Base-by-base conservation (phyloP, 495 filamentous ascomycete genomes). In the Haplographium delicatum region DNA sequence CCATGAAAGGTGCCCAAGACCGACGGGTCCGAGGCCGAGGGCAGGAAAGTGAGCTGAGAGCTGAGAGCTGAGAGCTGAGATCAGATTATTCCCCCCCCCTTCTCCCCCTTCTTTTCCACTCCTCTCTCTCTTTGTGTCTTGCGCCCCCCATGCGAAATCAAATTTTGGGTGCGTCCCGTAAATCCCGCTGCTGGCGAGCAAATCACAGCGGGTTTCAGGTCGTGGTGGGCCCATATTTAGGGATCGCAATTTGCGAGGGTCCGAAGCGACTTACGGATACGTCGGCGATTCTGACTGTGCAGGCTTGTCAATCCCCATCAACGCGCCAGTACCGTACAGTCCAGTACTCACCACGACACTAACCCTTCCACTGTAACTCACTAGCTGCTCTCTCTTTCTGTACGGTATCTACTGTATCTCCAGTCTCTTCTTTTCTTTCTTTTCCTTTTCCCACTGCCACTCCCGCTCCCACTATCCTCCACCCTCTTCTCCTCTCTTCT, bases 341-440 rank as follows among this genome's bases (percentile, higher is more conserved):
- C 34, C 34, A 5, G 28, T 7, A 31, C 7, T 31, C 13, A 13
- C 28, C 28, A 7, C 28, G 28, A 7, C 28, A 13, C 28, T 5
- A 38, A 9, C 15, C 15, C 34, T 16, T 38, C 15, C 34, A n/a
- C 34, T 5, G 19, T 5, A 5, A 5, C 6, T 16, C 15, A n/a
- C 34, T 7, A n/a, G 10, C 15, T 38, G 5, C 5, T 38, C 34
- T 16, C 5, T 38, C 5, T 38, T 38, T 16, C 10, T n/a, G n/a
- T n/a, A n/a, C n/a, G n/a, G n/a, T n/a, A n/a, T n/a, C 9, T 30
- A 45, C 53, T 46, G n/a, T 28, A 8, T 30, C 13, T 38, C 24
- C 7, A 28, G 23, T 23, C 42, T 37, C 43, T 34, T 24, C 44
- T 38, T 19, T 23, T 19, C 8, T 26, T 35, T 37, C 41, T 41